Percentiles rank a stretch among this genome's conserved stretches.
phyloP scores from a whole-genome alignment of 495 filamentous ascomycete species.

The Pyronema omphalodes region DNA sequence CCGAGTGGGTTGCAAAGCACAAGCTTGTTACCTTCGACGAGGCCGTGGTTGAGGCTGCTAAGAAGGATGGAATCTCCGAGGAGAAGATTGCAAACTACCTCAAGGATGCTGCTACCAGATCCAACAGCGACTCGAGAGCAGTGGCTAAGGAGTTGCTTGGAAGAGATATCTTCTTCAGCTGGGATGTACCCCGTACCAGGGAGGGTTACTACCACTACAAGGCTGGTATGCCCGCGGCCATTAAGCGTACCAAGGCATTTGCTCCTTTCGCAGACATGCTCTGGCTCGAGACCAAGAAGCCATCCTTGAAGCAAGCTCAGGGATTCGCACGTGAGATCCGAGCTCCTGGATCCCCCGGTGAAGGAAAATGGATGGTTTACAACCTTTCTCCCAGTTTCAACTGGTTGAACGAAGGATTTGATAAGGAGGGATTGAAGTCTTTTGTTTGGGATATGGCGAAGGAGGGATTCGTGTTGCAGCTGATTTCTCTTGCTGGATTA shows the following conservation, averaged over 20 bases:
- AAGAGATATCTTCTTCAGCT: conserved; percentile 53
- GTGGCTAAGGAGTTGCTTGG: conserved; percentile 45
- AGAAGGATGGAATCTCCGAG: conserved; percentile 39
- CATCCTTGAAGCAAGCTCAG: conserved; percentile 54
- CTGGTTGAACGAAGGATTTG: conserved; percentile 92
- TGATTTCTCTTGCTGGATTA: conserved; percentile 78
- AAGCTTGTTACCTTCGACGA: conserved; percentile 84
- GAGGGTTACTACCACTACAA: conserved; percentile 95
- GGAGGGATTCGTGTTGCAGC: conserved; percentile 84
- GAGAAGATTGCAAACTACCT: conserved; percentile 49
- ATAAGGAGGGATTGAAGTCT: conserved; percentile 51
- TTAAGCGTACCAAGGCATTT: conserved; percentile 79
- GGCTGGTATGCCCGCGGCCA: conserved; percentile 72
- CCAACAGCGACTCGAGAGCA: conserved; percentile 53
- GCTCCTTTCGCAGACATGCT: conserved; percentile 86
- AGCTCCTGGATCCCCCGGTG: conserved; percentile 17
- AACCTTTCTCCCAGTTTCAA: conserved; percentile 94
- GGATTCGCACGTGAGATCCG: conserved; percentile 61
- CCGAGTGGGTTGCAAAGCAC: conserved; percentile 76
- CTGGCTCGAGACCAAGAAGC: conserved; percentile 91
- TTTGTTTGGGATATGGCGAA: conserved; percentile 94
- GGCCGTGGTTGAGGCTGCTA: conserved; percentile 57
- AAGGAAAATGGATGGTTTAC: conserved; percentile 78
- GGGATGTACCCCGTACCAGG: conserved; percentile 81
- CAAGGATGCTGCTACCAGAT: conserved; percentile 28